These are phyloP conservation scores for Mallotus japonicus DNA, from an alignment of 441 rosid genomes.

Conservation along the genomic window DNA sequence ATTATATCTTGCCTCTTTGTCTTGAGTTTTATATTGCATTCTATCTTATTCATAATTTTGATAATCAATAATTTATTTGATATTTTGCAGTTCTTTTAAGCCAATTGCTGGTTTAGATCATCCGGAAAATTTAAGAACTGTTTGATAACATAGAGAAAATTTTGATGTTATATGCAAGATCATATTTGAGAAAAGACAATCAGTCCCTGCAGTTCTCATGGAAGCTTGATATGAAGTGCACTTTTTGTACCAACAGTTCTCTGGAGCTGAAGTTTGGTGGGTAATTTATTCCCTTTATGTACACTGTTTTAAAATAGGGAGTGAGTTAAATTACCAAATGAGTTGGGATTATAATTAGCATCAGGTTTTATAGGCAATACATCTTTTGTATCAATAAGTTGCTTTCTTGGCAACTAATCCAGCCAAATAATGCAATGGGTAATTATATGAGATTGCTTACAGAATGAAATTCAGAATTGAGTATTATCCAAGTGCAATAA, in stretches of 20 bases:
- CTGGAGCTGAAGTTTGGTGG: conserved; percentile 15
- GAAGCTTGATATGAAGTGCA: conserved; percentile 14
- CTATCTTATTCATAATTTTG: background rate
- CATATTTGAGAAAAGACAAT: background rate
- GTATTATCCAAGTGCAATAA: background rate
- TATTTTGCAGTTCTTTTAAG: conserved; percentile 44
- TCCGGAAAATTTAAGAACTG: conserved; percentile 30
- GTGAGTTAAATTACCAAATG: conserved; percentile 30
- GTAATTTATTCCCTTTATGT: conserved; percentile 30
- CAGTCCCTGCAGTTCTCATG: conserved; percentile 13
- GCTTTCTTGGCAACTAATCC: conserved; percentile 14
- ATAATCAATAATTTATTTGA: background rate
- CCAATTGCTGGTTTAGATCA: conserved; percentile 48
- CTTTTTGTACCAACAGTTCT: conserved; percentile 21
- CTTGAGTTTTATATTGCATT: background rate
- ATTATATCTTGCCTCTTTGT: background rate
- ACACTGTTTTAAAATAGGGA: conserved; percentile 19
- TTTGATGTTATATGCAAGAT: background rate
- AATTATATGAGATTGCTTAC: conserved; percentile 5
- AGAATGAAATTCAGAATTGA: conserved; percentile 12
- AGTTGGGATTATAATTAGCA: background rate
- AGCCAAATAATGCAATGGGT: background rate
- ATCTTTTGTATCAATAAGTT: conserved; percentile 10
- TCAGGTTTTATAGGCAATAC: conserved; percentile 8
- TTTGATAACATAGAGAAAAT: conserved; percentile 27